phyloP scores from a whole-genome alignment of 2,329 filamentous ascomycete species.

The Drechslera avenae region DNA sequence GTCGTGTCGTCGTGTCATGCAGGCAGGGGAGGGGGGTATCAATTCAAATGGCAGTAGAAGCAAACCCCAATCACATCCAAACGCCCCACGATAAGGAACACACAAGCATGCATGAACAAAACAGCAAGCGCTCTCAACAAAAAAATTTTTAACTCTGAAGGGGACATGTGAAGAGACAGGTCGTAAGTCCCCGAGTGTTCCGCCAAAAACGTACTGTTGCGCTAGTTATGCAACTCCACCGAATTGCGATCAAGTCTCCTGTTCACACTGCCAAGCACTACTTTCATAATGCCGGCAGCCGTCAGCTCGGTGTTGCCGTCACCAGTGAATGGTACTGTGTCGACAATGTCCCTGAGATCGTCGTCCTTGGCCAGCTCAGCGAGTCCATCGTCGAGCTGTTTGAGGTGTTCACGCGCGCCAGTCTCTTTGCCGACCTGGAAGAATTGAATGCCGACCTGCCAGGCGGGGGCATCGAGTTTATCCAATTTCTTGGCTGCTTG shows the following conservation, averaged over 20 bases:
- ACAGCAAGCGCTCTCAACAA: no score
- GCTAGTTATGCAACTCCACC: slow-evolving; percentile 39
- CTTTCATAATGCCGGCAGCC: slow-evolving; percentile 75
- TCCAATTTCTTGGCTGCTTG: slow-evolving; percentile 73
- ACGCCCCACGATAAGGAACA: no score
- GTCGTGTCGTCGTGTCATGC: no score
- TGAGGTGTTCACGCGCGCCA: slow-evolving; percentile 67
- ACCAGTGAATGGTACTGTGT: slow-evolving; percentile 78
- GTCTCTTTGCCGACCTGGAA: slow-evolving; percentile 86
- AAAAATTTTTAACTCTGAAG: no score
- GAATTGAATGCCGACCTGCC: slow-evolving; percentile 92
- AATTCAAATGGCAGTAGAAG: no score
- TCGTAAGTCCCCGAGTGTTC: no score
- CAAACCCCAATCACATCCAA: no score
- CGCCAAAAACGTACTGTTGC: no score
- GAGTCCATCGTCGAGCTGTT: slow-evolving; percentile 76
- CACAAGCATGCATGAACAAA: no score
- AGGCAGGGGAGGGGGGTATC: no score
- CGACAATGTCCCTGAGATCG: slow-evolving; percentile 82
- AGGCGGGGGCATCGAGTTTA: slow-evolving; percentile 68
- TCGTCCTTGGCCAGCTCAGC: slow-evolving; percentile 57
- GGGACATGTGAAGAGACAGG: no score
- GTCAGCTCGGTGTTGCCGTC: slow-evolving; percentile 61
- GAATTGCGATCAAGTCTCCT: slow-evolving; percentile 62
- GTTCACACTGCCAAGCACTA: slow-evolving; percentile 76